Evolutionary conservation across 1,139 yeast species (phyloP).

Genomic region (Suhomyces maxii): DNA sequence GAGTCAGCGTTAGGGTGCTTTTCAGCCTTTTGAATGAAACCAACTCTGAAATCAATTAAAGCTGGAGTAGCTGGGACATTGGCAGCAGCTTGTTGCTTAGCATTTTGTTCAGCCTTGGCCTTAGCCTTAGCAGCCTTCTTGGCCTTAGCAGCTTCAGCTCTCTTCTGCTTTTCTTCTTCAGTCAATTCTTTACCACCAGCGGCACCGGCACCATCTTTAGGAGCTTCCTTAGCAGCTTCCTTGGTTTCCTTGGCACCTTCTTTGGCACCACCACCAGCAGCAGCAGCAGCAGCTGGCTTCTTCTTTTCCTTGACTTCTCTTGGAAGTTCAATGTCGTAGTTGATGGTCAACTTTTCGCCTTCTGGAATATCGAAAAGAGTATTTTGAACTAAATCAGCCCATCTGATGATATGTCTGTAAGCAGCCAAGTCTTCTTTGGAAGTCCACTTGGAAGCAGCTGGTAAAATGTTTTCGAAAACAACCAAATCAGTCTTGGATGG

Average conservation of each 20-base stretch:
- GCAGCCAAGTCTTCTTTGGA: constrained; percentile 53
- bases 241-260: constrained; percentile 19
- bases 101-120: constrained; percentile 61
- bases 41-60: constrained; percentile 89
- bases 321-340: constrained; percentile 64
- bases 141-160: constrained; percentile 62
- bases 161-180: constrained; percentile 66
- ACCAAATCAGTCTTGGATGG: constrained; percentile 69
- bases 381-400: constrained; percentile 86
- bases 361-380: constrained; percentile 56
- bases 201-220: constrained; percentile 20
- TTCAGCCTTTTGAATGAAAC: constrained; percentile 93
- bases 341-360: constrained; percentile 50
- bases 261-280: constrained; percentile 27
- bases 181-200: constrained; percentile 26
- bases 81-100: constrained; percentile 50
- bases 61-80: constrained; percentile 76
- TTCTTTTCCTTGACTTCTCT: constrained; percentile 52
- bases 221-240: constrained; percentile 16
- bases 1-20: constrained; percentile 98
- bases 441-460: constrained; percentile 58
- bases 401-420: constrained; percentile 82
- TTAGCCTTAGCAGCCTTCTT: constrained; percentile 74
- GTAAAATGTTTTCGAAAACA: constrained; percentile 65
- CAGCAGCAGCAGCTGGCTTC: constrained; percentile 39